phyloP scores from a whole-genome alignment of 805 yeast genomes.

The Clavispora carvajalis region DNA sequence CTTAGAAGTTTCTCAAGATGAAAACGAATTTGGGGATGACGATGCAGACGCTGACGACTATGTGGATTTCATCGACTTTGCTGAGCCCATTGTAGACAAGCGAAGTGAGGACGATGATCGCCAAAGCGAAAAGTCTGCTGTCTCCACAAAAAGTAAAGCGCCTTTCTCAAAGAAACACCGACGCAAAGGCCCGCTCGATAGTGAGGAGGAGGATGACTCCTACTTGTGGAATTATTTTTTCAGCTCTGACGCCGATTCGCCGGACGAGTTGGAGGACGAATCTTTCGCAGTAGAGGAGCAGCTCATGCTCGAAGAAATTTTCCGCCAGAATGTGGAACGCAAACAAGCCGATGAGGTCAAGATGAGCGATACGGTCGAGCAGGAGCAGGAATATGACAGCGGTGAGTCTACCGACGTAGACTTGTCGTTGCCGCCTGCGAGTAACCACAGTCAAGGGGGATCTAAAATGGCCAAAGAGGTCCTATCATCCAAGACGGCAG shows the following conservation, averaged over 20 bases:
- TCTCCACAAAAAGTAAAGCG: constrained; percentile 5
- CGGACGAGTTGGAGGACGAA: constrained; percentile 20
- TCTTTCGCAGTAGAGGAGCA: constrained; percentile 19
- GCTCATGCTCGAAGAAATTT: constrained; percentile 18
- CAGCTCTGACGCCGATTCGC: constrained; percentile 34
- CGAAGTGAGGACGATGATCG: constrained; percentile 4
- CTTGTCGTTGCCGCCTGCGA: constrained; percentile 67
- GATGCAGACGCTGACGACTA: constrained; percentile 36
- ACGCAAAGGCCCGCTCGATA: constrained; percentile 20
- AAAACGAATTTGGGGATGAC: constrained; percentile 15
- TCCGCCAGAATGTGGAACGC: constrained; percentile 20
- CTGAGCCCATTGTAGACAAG: constrained; percentile 24
- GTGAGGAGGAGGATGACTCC: constrained; percentile 59
- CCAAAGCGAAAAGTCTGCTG: constrained; percentile 5
- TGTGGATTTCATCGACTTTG: constrained; percentile 34
- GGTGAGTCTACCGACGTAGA: constrained; percentile 97
- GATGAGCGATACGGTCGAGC: constrained; percentile 10
- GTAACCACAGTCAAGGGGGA: constrained; percentile 49
- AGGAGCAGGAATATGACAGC: constrained; percentile 44
- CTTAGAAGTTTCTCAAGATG: constrained; percentile 19
- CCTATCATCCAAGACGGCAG: constrained; percentile 78
- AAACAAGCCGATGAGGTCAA: constrained; percentile 6
- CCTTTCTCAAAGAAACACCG: constrained; percentile 9
- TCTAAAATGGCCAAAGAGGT: constrained; percentile 89
- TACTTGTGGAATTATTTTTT: constrained; percentile 74